These are phyloP conservation scores for Russula emetica DNA, from an alignment of 768 basidiomycete genomes.

Conservation along the genomic window DNA sequence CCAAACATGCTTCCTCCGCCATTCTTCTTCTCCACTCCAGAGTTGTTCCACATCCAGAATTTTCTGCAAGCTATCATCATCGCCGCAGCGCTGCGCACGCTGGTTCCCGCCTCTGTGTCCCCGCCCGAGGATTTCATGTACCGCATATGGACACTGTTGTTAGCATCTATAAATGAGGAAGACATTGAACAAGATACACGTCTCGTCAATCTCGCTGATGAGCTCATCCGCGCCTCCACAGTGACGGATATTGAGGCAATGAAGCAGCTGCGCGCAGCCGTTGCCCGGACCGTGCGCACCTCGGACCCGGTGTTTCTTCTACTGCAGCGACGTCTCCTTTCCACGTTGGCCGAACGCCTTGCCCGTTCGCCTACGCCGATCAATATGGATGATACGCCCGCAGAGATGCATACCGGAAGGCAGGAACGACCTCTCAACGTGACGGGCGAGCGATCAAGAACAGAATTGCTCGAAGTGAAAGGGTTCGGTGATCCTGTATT, in stretches of 20 bases:
- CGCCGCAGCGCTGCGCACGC: slow-evolving; percentile 53
- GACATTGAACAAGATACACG: slow-evolving; percentile 44
- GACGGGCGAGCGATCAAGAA: slow-evolving; percentile 2
- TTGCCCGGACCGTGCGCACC: slow-evolving; percentile 57
- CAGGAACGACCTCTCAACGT: slow-evolving; percentile 10
- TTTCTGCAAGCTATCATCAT: slow-evolving; percentile 67
- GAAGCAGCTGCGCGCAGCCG: slow-evolving; percentile 50
- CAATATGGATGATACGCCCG: slow-evolving; percentile 18
- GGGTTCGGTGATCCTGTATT: slow-evolving; percentile 68
- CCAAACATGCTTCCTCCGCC: slow-evolving; percentile 57
- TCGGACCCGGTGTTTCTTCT: slow-evolving; percentile 64
- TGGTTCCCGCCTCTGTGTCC: slow-evolving; percentile 39
- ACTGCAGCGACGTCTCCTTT: slow-evolving; percentile 54
- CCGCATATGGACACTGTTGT: slow-evolving; percentile 64
- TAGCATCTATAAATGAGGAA: slow-evolving; percentile 48
- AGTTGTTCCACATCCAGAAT: slow-evolving; percentile 59
- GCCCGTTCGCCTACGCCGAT: slow-evolving; percentile 15
- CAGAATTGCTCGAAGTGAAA: slow-evolving; percentile 39
- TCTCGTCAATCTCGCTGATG: slow-evolving; percentile 66
- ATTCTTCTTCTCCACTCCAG: slow-evolving; percentile 55
- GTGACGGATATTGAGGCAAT: slow-evolving; percentile 44
- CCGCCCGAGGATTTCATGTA: slow-evolving; percentile 43
- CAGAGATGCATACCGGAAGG: slow-evolving; percentile 21
- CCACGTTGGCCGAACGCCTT: slow-evolving; percentile 36
- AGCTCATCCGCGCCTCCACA: slow-evolving; percentile 55